These are phyloP conservation scores for Ophiosphaerella korrae DNA, from an alignment of 2,329 filamentous ascomycete genomes.

Conservation along the genomic window DNA sequence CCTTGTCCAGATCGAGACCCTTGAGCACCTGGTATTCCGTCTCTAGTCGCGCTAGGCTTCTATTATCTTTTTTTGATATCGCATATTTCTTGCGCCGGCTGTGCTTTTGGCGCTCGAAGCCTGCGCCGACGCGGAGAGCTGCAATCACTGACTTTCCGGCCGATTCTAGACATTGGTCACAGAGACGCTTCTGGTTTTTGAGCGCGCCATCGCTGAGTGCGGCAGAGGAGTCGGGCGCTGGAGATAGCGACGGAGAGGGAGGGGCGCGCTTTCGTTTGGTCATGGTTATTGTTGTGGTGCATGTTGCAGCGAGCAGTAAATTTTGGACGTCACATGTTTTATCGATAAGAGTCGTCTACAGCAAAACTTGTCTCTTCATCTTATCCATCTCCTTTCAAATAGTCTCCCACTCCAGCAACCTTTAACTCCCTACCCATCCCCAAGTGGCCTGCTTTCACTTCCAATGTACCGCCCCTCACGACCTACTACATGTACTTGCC, in stretches of 20 bases:
- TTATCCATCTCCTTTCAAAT: too few relatives aligned
- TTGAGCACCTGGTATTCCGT: conserved; percentile 66
- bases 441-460: too few relatives aligned
- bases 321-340: conserved; percentile 11
- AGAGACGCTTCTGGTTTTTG: conserved; percentile 28
- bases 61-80: conserved; percentile 50
- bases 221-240: conserved; percentile 1
- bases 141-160: conserved; percentile 63
- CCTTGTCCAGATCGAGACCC: conserved; percentile 57
- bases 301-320: conserved; percentile 7
- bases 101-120: conserved; percentile 78
- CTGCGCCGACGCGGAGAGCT: conserved; percentile 73
- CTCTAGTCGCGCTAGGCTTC: conserved; percentile 64
- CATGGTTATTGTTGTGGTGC: conserved; percentile 22
- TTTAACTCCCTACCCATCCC: too few relatives aligned
- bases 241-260: conserved; percentile 13
- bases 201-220: conserved; percentile 10
- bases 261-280: conserved; percentile 43
- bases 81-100: conserved; percentile 66
- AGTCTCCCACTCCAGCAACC: too few relatives aligned
- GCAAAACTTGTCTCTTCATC: too few relatives aligned
- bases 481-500: too few relatives aligned
- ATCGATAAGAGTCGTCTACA: conserved; percentile 12
- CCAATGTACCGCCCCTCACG: too few relatives aligned
- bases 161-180: conserved; percentile 54